Base-by-base conservation (phyloP, 352 stramenopile species). In the Globisporangium nagaii region DNA sequence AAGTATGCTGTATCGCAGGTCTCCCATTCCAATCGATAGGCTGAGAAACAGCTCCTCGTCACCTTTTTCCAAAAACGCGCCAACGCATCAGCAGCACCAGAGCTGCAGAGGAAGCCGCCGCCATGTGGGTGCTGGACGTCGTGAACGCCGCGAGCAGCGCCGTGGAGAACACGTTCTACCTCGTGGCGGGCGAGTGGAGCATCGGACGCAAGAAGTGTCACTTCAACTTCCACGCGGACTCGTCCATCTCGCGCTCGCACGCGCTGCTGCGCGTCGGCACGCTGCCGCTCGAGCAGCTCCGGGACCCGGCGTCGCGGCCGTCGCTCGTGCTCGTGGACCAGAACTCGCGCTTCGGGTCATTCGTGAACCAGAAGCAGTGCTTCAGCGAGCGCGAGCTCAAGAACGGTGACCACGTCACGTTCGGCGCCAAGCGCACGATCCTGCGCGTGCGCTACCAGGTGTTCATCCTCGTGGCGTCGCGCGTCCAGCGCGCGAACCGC, bases 71-170 rank as follows among this genome's bases (percentile, higher is more conserved):
- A n/a, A 11, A 36, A 31, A 22, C 32, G 31, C 47, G n/a, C 22
- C n/a, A 50, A 50, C 7, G n/a, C 37, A 15, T 24, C 20, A 12
- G 4, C 3, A 17, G 37, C n/a, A 25, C n/a, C n/a, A 22, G n/a
- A 19, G 11, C n/a, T n/a, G n/a, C n/a, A 20, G 34, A 19, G 20
- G 15, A 20, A 19, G n/a, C n/a, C n/a, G n/a, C n/a, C n/a, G n/a
- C n/a, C 20, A 93, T 93, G 83, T 91, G 83, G 83, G 79, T 89
- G 19, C 59, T 93, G 19, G 83, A 93, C 37, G 74, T 88, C n/a
- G 60, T 86, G 42, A 73, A 65, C 41, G 66, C 56, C 4, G 51
- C 63, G 22, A 75, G 70, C 32, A 63, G 53, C 40, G 51, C 48
- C 42, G 65, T 72, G 17, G 66, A 79, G 47, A 79, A 68, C 42